Conservation (phyloP, 2,329 filamentous ascomycete species). For the Epichloe gansuensis region DNA sequence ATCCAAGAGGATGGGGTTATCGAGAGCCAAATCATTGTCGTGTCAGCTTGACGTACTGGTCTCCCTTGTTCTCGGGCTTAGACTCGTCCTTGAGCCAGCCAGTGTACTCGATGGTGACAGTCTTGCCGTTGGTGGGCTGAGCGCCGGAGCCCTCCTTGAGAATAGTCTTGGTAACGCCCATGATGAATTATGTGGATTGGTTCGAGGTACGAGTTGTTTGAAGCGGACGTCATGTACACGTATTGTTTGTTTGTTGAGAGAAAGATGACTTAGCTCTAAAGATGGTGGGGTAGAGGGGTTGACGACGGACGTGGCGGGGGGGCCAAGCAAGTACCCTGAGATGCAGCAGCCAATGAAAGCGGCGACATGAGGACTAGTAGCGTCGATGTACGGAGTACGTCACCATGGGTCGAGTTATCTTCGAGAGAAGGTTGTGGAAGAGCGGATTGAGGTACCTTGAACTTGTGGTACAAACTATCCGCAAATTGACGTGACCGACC, state of each 20-base stretch:
- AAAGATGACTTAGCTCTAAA: background rate
- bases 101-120: conserved; percentile 80
- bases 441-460: background rate
- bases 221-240: background rate
- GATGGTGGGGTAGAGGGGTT: conserved; percentile 1
- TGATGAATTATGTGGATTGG: conserved; percentile 25
- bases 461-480: no score
- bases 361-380: background rate
- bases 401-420: background rate
- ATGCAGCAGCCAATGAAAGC: conserved; percentile 1
- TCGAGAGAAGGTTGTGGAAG: background rate
- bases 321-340: background rate
- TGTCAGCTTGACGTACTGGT: conserved; percentile 41
- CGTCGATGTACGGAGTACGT: background rate
- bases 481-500: no score
- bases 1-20: background rate
- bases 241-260: background rate
- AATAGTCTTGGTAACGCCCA: conserved; percentile 62
- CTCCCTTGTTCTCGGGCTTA: conserved; percentile 52
- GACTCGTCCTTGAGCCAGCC: conserved; percentile 65
- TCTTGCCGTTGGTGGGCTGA: conserved; percentile 52
- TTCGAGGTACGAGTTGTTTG: background rate
- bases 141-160: conserved; percentile 48
- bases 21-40: background rate
- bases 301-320: background rate